Conservation (phyloP, 2,329 filamentous ascomycete species). For the Dactylellina drechsleri region DNA sequence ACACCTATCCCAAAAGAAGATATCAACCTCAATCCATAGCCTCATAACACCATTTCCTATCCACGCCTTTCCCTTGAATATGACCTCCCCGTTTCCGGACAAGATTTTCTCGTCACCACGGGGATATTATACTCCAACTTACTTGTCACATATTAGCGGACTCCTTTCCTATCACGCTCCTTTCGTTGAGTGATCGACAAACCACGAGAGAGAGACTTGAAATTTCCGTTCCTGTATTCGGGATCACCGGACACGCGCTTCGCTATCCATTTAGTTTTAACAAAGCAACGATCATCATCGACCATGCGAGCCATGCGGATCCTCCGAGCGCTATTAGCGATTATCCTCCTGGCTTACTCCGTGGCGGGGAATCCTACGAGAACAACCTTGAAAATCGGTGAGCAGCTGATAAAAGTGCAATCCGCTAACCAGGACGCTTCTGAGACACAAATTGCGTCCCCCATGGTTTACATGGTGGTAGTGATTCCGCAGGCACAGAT, state of each 20-base stretch:
- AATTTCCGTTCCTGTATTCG: not conserved
- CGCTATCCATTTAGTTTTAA: not conserved
- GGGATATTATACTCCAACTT: conserved; percentile 27
- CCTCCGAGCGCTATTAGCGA: conserved; percentile 16
- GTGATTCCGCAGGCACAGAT: not conserved
- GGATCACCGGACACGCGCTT: conserved; percentile 14
- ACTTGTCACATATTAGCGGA: conserved; percentile 16
- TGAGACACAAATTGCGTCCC: not conserved
- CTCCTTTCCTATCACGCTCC: conserved; percentile 8
- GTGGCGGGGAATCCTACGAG: conserved; percentile 14
- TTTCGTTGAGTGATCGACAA: conserved; percentile 13
- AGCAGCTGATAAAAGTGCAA: not conserved
- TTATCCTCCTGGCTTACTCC: conserved; percentile 21
- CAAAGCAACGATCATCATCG: not conserved
- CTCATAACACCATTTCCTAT: conserved; percentile 42
- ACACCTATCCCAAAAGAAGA: conserved; percentile 19
- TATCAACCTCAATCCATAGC: conserved; percentile 43
- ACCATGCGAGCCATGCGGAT: conserved; percentile 39
- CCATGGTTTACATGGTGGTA: not conserved
- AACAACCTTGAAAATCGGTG: conserved; percentile 4
- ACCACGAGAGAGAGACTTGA: conserved; percentile 15
- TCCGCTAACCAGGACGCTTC: not conserved
- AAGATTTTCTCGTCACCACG: conserved; percentile 15
- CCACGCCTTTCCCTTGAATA: conserved; percentile 6
- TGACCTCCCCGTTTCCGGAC: conserved; percentile 4